phyloP scores from a whole-genome alignment of 2,329 filamentous ascomycete genomes.

The Endothia cerciana region DNA sequence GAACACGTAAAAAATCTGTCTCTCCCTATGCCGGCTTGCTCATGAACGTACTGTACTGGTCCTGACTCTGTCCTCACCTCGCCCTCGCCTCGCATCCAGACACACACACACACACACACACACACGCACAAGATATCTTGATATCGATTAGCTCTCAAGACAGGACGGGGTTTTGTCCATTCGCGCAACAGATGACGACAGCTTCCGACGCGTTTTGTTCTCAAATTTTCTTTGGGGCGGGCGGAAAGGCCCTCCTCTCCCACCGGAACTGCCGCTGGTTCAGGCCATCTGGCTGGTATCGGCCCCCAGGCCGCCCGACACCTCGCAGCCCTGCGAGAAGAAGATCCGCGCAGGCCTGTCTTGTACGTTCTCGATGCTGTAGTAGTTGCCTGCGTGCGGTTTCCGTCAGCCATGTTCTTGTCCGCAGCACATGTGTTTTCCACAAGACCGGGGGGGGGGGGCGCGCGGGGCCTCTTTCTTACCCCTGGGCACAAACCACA shows the following conservation, averaged over 20 bases:
- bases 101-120: neutral
- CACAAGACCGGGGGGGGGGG: constrained; percentile 31
- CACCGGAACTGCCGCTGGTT: neutral
- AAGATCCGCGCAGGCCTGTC: constrained; percentile 77
- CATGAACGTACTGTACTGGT: neutral
- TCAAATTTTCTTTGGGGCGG: no score
- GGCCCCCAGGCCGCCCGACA: constrained; percentile 37
- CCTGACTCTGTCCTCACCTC: neutral
- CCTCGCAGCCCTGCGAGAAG: constrained; percentile 85
- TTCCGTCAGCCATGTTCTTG: constrained; percentile 6
- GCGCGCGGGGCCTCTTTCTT: no score
- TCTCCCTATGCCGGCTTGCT: neutral
- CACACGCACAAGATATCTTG: neutral
- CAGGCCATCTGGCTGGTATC: constrained; percentile 30
- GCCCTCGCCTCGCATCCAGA: neutral
- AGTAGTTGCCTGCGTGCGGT: constrained; percentile 75
- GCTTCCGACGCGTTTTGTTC: no score
- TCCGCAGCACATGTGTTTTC: neutral
- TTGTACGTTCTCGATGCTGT: constrained; percentile 84
- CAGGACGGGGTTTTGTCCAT: neutral
- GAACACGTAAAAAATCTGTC: neutral
- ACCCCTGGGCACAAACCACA: constrained; percentile 96
- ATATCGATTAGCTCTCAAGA: neutral
- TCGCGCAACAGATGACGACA: no score
- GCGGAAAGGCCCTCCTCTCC: no score